Evolutionary conservation across 1,139 yeast species (phyloP), one percentile per base, ranked within the genome.

Genomic region (Ogataea hybrid): DNA sequence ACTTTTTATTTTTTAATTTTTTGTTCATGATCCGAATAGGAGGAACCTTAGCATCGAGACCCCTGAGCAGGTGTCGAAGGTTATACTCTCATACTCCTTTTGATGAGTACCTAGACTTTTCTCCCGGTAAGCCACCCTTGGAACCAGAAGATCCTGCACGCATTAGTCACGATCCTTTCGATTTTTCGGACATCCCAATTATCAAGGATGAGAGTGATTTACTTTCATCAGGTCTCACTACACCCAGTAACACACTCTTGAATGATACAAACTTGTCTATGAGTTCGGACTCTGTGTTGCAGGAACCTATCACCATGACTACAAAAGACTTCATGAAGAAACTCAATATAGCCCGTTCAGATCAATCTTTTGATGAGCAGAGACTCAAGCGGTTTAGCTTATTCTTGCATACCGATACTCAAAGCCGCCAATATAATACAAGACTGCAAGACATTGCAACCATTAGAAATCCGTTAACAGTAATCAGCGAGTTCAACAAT

Each of bases 401-500:
- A 9, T 39, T 39, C n/a, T 11, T 39, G 25, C 10, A 12, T 5
- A 17, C 15, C 10, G 16, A n/a, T 4, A 17, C 37, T 10, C 11
- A n/a, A 30, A 7, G 38, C 54, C 14, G 56, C 42, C 48, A 57
- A 48, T 14, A 51, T 41, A 25, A 59, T 54, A 6, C 28, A 18
- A 18, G 42, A 47, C n/a, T 57, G 48, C 37, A 53, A 46, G 39
- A 75, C 68, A 5, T 56, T 56, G 51, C 44, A 1, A 25, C 40
- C 54, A 67, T 27, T 1, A 43, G 41, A 1, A 16, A 41, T 10
- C 66, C 67, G n/a, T 22, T 59, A 10, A 42, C 48, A 0, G 56
- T 73, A 11, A 52, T 73, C 2, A 77, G 89, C 10, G 65, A 52
- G 32, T 62, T 79, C 14, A 57, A 65, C 6, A 75, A 84, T 55